Conservation (phyloP, 306 rosid species). For the Castanea mollissima region DNA sequence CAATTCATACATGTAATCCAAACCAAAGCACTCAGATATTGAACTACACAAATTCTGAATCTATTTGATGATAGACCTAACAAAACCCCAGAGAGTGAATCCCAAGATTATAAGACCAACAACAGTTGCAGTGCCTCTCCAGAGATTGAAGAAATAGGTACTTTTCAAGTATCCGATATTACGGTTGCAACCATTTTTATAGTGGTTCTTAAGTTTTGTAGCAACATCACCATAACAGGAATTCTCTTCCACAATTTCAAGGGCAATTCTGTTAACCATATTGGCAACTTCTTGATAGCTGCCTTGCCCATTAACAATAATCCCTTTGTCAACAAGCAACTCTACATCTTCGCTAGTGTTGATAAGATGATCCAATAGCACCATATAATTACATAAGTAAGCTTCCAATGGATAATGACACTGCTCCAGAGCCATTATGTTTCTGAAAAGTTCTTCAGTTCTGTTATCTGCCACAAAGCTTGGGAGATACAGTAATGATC, state of each 20-base stretch:
- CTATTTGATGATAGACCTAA: not conserved
- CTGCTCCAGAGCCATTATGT: conserved; percentile 35
- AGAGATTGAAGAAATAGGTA: conserved; percentile 31
- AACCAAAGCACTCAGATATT: no score
- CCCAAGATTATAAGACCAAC: conserved; percentile 16
- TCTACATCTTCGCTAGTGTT: conserved; percentile 26
- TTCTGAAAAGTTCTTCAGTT: conserved; percentile 17
- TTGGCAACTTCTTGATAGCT: conserved; percentile 11
- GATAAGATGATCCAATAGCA: conserved; percentile 21
- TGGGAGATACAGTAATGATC: not conserved
- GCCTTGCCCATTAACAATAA: conserved; percentile 18
- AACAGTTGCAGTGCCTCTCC: conserved; percentile 30
- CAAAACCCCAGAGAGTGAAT: not conserved
- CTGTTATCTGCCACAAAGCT: not conserved
- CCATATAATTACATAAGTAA: conserved; percentile 25
- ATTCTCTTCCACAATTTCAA: not conserved
- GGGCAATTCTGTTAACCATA: conserved; percentile 8
- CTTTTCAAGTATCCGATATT: conserved; percentile 12
- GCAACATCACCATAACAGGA: not conserved
- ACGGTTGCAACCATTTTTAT: conserved; percentile 6
- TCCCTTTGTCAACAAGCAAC: conserved; percentile 7
- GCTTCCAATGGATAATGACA: conserved; percentile 7
- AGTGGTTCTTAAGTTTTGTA: not conserved
- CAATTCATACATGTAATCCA: no score
- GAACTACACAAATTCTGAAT: no score